These are phyloP conservation scores for Apiosordaria backusii DNA, from an alignment of 495 filamentous ascomycete species.

Conservation along the genomic window DNA sequence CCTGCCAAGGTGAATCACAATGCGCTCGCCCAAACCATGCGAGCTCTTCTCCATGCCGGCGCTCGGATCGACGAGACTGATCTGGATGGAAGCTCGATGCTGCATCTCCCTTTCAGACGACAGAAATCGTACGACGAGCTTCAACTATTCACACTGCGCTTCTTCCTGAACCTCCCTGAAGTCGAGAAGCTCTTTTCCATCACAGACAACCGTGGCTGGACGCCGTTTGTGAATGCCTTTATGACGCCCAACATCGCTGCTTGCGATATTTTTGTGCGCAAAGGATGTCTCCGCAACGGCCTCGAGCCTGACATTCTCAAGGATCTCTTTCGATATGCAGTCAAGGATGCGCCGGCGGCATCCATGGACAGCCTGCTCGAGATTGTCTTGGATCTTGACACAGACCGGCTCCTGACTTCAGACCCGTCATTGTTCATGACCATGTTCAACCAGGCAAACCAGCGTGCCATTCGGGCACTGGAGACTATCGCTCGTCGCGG, in stretches of 20 bases:
- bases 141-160: slow-evolving; percentile 19
- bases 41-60: slow-evolving; percentile 19
- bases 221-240: slow-evolving; percentile 21
- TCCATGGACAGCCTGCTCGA: slow-evolving; percentile 15
- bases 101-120: slow-evolving; percentile 27
- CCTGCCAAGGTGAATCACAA: slow-evolving; percentile 5
- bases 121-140: background rate
- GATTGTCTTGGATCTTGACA: slow-evolving; percentile 23
- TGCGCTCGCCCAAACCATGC: slow-evolving; percentile 16
- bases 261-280: slow-evolving; percentile 27
- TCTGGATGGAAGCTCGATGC: slow-evolving; percentile 22
- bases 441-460: slow-evolving; percentile 11
- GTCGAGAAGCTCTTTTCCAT: slow-evolving; percentile 12
- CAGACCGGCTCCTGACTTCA: slow-evolving; percentile 4
- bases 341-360: background rate
- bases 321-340: slow-evolving; percentile 7
- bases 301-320: slow-evolving; percentile 11
- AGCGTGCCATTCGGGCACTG: slow-evolving; percentile 9
- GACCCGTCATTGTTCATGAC: slow-evolving; percentile 15
- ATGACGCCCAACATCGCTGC: slow-evolving; percentile 15
- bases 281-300: slow-evolving; percentile 15
- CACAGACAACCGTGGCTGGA: slow-evolving; percentile 10
- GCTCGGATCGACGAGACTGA: slow-evolving; percentile 22
- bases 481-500: slow-evolving; percentile 15
- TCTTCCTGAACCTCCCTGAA: slow-evolving; percentile 21